Conservation (phyloP, 805 yeast genomes). For the Wickerhamomyces tratensis region DNA sequence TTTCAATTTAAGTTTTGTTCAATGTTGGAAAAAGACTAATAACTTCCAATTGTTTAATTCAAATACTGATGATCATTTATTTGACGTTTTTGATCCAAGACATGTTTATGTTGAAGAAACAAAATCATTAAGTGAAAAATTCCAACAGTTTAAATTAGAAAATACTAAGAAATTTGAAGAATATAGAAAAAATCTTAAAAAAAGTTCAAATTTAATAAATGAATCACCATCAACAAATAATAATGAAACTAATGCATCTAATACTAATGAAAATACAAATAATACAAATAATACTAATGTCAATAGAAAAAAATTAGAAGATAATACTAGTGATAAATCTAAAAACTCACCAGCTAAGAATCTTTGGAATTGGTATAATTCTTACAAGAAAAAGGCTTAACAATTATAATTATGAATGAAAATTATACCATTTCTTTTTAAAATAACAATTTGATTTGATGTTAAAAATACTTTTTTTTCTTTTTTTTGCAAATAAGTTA, state of each 20-base stretch:
- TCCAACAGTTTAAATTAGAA: conserved; percentile 22
- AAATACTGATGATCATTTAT: conserved; percentile 60
- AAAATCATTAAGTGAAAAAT: conserved; percentile 14
- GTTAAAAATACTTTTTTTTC: too few relatives aligned
- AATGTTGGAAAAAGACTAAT: conserved; percentile 43
- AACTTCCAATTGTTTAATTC: conserved; percentile 45
- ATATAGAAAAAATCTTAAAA: conserved; percentile 6
- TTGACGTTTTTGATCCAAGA: conserved; percentile 47
- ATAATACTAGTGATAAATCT: not conserved
- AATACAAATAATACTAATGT: not conserved
- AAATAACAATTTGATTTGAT: too few relatives aligned
- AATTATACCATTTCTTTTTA: too few relatives aligned
- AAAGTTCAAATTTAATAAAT: conserved; percentile 1
- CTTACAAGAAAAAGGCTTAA: not conserved
- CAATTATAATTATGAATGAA: too few relatives aligned
- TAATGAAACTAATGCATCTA: conserved; percentile 1
- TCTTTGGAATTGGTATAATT: conserved; percentile 15
- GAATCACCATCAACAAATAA: not conserved
- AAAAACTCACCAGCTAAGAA: conserved; percentile 5
- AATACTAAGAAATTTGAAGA: conserved; percentile 17
- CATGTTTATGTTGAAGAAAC: conserved; percentile 21
- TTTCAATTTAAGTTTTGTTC: conserved; percentile 37
- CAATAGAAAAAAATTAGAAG: not conserved
- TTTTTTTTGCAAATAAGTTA: too few relatives aligned
- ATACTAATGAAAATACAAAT: not conserved